phyloP scores from a whole-genome alignment of 768 basidiomycete genomes.

The Hygrophorus russula region DNA sequence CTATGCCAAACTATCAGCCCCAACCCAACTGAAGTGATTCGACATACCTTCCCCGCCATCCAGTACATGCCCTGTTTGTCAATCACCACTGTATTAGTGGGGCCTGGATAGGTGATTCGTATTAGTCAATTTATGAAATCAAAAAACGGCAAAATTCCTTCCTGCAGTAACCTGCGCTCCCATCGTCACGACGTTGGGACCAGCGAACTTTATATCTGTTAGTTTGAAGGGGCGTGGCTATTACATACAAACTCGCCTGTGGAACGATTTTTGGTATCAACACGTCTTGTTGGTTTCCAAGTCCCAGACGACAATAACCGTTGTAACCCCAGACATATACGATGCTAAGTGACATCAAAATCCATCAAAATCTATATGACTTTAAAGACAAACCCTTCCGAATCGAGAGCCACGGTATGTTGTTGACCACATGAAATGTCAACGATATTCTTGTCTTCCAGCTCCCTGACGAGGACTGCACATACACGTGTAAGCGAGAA shows the following conservation, averaged over 20 bases:
- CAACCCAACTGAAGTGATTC: background rate
- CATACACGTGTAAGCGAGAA: background rate
- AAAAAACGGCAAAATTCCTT: too few species aligned
- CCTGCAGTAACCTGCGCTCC: slow-evolving; percentile 57
- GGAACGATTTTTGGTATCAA: slow-evolving; percentile 78
- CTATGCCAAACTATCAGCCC: slow-evolving; percentile 24
- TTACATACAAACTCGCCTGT: slow-evolving; percentile 32
- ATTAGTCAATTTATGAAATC: too few species aligned
- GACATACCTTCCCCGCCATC: slow-evolving; percentile 67
- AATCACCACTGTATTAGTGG: slow-evolving; percentile 72
- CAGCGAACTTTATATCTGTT: slow-evolving; percentile 48
- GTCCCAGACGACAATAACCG: slow-evolving; percentile 84
- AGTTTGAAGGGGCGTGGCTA: background rate
- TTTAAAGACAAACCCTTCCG: slow-evolving; percentile 46
- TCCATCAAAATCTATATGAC: background rate
- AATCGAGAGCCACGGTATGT: slow-evolving; percentile 75
- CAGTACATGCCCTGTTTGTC: slow-evolving; percentile 82
- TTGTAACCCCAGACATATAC: slow-evolving; percentile 86
- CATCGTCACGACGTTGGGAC: slow-evolving; percentile 53
- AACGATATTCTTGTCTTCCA: slow-evolving; percentile 68
- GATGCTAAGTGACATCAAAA: slow-evolving; percentile 26
- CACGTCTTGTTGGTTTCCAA: slow-evolving; percentile 75
- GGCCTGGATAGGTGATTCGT: slow-evolving; percentile 22
- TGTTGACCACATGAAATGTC: slow-evolving; percentile 82
- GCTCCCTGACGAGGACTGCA: slow-evolving; percentile 61